Conservation (phyloP, 78 protist genomes). For the Planoprotostelium fungivorum region DNA sequence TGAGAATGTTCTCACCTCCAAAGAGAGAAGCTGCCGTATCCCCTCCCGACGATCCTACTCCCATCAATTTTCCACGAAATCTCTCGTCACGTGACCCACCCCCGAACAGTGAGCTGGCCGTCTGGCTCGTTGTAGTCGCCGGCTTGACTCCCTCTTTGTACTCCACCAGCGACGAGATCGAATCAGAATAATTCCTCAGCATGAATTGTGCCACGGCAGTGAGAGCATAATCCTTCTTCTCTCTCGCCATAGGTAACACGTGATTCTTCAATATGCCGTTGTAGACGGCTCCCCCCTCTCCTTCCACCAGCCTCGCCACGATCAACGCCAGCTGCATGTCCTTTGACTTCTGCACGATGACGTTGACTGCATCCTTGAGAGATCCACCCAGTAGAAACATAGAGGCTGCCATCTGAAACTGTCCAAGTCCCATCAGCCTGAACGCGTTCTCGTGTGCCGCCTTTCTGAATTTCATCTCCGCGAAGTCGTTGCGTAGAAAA, state of each 20-base stretch:
- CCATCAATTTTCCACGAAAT: too few relatives aligned
- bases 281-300: conserved; percentile 34
- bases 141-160: conserved; percentile 6
- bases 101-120: not conserved
- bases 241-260: conserved; percentile 44
- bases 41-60: too few relatives aligned
- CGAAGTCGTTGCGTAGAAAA: conserved; percentile 37
- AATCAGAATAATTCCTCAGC: conserved; percentile 23
- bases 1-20: too few relatives aligned
- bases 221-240: conserved; percentile 24
- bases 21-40: too few relatives aligned
- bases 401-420: conserved; percentile 43
- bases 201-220: conserved; percentile 18
- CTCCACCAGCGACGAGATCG: too few relatives aligned
- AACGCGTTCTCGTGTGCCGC: conserved; percentile 44
- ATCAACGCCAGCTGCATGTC: conserved; percentile 50
- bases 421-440: conserved; percentile 23
- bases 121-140: not conserved
- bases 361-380: conserved; percentile 30
- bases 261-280: conserved; percentile 36
- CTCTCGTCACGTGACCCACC: too few relatives aligned
- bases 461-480: conserved; percentile 30
- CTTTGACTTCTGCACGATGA: conserved; percentile 18
- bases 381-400: conserved; percentile 41
- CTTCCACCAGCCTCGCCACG: conserved; percentile 26